Conservation (phyloP, 352 stramenopile species). For the Globisporangium cylindrosporum region DNA sequence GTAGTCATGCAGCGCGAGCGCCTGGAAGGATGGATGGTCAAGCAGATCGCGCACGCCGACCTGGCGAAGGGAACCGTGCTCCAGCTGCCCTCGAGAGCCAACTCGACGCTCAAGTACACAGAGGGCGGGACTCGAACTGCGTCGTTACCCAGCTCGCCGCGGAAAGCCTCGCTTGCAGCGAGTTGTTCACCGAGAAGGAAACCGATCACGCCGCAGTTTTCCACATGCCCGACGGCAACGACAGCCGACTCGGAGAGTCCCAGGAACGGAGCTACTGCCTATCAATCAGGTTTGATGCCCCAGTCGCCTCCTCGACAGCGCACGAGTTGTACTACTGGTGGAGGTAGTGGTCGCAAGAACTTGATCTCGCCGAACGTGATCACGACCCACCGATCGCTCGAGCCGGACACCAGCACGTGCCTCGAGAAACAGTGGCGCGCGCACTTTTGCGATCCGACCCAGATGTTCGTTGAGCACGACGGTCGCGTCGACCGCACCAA, state of each 20-base stretch:
- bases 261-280: not conserved
- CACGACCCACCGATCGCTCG: constrained; percentile 5
- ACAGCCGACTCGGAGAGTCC: not conserved
- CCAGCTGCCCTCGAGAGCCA: constrained; percentile 34
- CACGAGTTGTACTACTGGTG: too few relatives aligned
- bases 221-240: not conserved
- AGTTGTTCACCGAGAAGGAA: constrained; percentile 13
- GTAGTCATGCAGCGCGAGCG: constrained; percentile 60
- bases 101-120: not conserved
- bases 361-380: constrained; percentile 6
- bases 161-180: not conserved
- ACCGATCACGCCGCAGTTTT: constrained; percentile 5
- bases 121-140: not conserved
- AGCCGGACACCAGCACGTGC: constrained; percentile 24
- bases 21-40: constrained; percentile 76
- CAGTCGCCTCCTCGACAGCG: constrained; percentile 14
- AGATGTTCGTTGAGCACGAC: constrained; percentile 30
- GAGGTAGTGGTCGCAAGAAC: constrained; percentile 5
- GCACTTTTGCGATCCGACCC: constrained; percentile 37
- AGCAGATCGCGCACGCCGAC: constrained; percentile 65
- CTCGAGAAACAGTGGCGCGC: constrained; percentile 47
- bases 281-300: not conserved
- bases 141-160: constrained; percentile 10
- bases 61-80: constrained; percentile 64
- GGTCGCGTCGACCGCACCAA: constrained; percentile 48